Evolutionary conservation across 177 flowering plant species (phyloP), one percentile per base, ranked within the genome.

Genomic region (Vitis hybrid): DNA sequence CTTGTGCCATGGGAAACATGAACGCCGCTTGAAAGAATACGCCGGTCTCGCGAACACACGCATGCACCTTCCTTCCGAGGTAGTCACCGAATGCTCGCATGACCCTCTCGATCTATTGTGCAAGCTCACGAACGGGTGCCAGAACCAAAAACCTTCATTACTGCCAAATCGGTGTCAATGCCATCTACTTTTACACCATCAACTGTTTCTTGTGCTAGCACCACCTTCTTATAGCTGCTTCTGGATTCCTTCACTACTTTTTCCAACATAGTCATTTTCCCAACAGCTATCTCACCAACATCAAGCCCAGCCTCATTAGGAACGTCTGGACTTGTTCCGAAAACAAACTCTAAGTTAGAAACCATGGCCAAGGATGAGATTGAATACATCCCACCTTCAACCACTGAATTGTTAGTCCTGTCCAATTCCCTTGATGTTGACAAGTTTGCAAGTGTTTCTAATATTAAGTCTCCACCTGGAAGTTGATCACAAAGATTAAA

Each of bases 101-200:
- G 19, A 19, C 19, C 19, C 19, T 19, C 19, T 19, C 19, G 19
- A 19, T 19, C 19, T 19, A 19, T 19, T 19, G 19, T 19, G 19
- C 19, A 19, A 19, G 19, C 19, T 19, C 19, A 19, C 19, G 19
- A 19, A 19, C 19, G 19, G 19, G 19, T 19, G 19, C 19, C 19
- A 19, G 19, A 19, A 19, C 19, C 19, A 19, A 19, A 19, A 19
- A 19, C 19, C 19, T 19, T 83, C 97, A 94, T 90, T 65, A 94
- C 90, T 3, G 97, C 98, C 81, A 93, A 73, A 77, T 95, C 93
- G 71, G 94, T 95, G 66, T 95, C 99, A 61, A 95, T 76, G 5
- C 98, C 99, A 63, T 93, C 96, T 11, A 95, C 94, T 90, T 93
- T 95, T 53, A 85, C 99, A 63, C 89, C 98, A 83, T 91, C 86